Evolutionary conservation across 495 filamentous ascomycete genomes (phyloP), one percentile per base, ranked within the genome.

Genomic region (Penicillium diatomitis): DNA sequence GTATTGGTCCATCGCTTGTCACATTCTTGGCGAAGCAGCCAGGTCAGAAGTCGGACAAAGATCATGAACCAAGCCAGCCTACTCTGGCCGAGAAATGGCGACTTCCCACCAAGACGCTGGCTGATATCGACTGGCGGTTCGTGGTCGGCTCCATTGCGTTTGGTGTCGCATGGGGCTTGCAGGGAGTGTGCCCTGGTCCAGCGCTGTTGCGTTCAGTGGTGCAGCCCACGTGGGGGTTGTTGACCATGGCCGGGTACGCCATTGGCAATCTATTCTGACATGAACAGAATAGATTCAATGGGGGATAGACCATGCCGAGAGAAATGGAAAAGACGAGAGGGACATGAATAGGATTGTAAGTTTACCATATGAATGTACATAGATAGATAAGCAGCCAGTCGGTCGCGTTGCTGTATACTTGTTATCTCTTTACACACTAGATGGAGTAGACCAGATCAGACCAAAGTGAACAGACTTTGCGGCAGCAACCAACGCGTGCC

Each of bases 131-230:
- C 46, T 72, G 69, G 66, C 70, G 65, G n/a, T 76, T 83, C 47
- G 53, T 81, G 4, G 54, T 61, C 2, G 79, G 79, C 12, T 67
- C 73, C 8, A 64, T 60, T 28, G 58, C 67, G 2, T 83, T 82
- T 56, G 79, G 79, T 0, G 41, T 81, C 10, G 74, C 68, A 0
- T 83, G 78, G 78, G 79, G 79, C 4, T 50, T 79, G 44, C 60
- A 57, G 31, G 79, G 79, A 1, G 68, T 77, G 2, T 83, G 79
- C 51, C 79, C 79, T 0, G 79, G 79, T 0, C 75, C 79, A 6
- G 78, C 70, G 2, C 57, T 78, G 7, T 49, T 81, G 55, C 68
- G 74, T 20, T 47, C 69, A 4, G 56, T 74, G 5, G 44, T 72
- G 7, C 75, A 78, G 50, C 78, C 78, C 1, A 57, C 56, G 6